phyloP scores from a whole-genome alignment of 345 rosid species.

The Viola odorata region DNA sequence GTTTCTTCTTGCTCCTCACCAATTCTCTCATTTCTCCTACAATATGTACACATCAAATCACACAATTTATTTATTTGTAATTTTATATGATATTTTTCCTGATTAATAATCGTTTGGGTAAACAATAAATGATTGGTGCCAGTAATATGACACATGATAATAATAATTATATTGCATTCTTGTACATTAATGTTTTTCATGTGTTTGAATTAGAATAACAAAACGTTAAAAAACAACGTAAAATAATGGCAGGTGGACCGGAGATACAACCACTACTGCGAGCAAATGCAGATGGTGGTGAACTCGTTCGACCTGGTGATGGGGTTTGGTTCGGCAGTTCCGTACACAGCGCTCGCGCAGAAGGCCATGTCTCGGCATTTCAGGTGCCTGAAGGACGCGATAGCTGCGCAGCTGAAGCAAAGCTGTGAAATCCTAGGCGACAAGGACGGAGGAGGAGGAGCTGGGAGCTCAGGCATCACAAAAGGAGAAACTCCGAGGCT shows the following conservation, averaged over 20 bases:
- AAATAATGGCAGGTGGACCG: constrained; percentile 67
- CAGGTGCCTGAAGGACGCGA: constrained; percentile 82
- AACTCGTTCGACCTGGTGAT: constrained; percentile 89
- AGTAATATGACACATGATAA: too few species aligned
- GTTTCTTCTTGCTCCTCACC: neutral
- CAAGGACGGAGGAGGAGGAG: constrained; percentile 61
- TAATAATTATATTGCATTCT: too few species aligned
- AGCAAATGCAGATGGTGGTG: constrained; percentile 96
- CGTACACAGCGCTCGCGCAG: constrained; percentile 91
- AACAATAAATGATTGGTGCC: too few species aligned
- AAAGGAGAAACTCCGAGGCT: constrained; percentile 95
- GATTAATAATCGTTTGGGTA: too few species aligned
- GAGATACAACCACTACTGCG: constrained; percentile 86
- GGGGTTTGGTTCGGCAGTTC: constrained; percentile 87
- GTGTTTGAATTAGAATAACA: too few species aligned
- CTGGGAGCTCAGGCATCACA: constrained; percentile 62
- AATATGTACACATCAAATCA: neutral
- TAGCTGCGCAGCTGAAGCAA: constrained; percentile 60
- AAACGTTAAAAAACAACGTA: too few species aligned
- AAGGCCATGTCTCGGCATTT: constrained; percentile 99
- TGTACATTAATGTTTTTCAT: too few species aligned
- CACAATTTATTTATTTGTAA: too few species aligned
- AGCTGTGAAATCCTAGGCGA: constrained; percentile 80
- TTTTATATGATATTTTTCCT: too few species aligned
- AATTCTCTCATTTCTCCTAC: neutral